These are phyloP conservation scores for Debaryomyces fabryi DNA, from an alignment of 1,139 yeast species.

Conservation along the genomic window DNA sequence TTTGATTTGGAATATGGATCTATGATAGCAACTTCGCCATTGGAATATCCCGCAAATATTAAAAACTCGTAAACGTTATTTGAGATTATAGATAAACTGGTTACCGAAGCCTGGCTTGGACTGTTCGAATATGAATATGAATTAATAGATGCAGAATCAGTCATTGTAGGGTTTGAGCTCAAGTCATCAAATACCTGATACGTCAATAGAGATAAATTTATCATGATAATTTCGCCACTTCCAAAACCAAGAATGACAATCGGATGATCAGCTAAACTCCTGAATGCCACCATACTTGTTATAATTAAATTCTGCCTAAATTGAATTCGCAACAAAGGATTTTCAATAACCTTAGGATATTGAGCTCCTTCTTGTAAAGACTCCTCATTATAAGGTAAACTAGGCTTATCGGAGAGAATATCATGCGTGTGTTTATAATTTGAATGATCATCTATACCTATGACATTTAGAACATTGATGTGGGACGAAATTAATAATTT, in stretches of 20 bases:
- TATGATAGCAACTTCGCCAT: conserved; percentile 43
- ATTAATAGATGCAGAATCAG: conserved; percentile 16
- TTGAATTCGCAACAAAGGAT: conserved; percentile 38
- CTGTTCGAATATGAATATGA: conserved; percentile 9
- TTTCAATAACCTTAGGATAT: conserved; percentile 30
- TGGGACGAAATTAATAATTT: conserved; percentile 38
- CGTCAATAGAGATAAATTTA: conserved; percentile 33
- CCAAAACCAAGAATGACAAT: conserved; percentile 40
- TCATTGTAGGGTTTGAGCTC: conserved; percentile 16
- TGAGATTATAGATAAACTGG: conserved; percentile 35
- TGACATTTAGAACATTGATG: conserved; percentile 41
- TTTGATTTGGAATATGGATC: conserved; percentile 29
- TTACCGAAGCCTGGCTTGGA: conserved; percentile 27
- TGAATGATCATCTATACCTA: conserved; percentile 31
- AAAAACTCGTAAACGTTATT: conserved; percentile 37
- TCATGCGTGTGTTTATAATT: conserved; percentile 26
- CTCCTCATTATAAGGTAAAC: conserved; percentile 23
- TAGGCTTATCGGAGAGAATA: conserved; percentile 25
- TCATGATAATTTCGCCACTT: conserved; percentile 35
- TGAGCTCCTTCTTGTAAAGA: conserved; percentile 11
- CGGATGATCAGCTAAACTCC: conserved; percentile 24
- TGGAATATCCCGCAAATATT: conserved; percentile 42
- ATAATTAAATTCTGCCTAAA: conserved; percentile 29
- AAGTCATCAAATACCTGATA: conserved; percentile 31
- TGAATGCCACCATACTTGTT: conserved; percentile 34